Evolutionary conservation across 2,329 filamentous ascomycete species (phyloP).

Genomic region (Plectosphaerella plurivora): DNA sequence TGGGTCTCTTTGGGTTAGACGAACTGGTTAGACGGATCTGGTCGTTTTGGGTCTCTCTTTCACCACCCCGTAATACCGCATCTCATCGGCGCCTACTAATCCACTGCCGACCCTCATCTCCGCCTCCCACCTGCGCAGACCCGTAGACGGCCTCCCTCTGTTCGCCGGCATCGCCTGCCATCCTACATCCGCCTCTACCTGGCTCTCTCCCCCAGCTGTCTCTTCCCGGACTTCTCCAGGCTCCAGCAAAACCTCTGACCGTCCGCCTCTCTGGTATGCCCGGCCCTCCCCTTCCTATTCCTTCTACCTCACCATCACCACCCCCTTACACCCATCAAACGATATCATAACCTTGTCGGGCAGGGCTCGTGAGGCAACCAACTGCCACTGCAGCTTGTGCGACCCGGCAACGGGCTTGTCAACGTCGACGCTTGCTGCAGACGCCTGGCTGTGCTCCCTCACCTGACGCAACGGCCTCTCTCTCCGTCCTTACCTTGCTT

Average conservation of each 20-base stretch:
- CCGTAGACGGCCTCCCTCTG: not conserved
- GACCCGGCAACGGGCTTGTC: too few species aligned
- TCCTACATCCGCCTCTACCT: not conserved
- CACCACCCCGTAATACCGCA: constrained; percentile 9
- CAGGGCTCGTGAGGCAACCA: too few species aligned
- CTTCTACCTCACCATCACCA: too few species aligned
- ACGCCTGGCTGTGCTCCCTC: not conserved
- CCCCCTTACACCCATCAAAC: too few species aligned
- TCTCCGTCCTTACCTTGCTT: not conserved
- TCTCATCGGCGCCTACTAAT: constrained; percentile 2
- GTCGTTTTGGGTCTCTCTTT: constrained; percentile 9
- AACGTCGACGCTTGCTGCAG: too few species aligned
- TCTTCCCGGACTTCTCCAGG: not conserved
- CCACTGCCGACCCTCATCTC: not conserved
- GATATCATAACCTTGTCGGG: too few species aligned
- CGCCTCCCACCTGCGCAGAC: not conserved
- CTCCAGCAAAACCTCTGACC: not conserved
- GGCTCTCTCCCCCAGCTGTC: not conserved
- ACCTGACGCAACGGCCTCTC: not conserved
- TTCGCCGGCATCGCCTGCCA: not conserved
- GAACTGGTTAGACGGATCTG: constrained; percentile 30
- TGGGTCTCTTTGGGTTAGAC: constrained; percentile 28
- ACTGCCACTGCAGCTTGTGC: too few species aligned
- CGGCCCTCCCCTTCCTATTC: too few species aligned
- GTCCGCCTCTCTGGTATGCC: too few species aligned